These are phyloP conservation scores for Aleurites moluccanus DNA, from an alignment of 441 rosid genomes.

Conservation along the genomic window DNA sequence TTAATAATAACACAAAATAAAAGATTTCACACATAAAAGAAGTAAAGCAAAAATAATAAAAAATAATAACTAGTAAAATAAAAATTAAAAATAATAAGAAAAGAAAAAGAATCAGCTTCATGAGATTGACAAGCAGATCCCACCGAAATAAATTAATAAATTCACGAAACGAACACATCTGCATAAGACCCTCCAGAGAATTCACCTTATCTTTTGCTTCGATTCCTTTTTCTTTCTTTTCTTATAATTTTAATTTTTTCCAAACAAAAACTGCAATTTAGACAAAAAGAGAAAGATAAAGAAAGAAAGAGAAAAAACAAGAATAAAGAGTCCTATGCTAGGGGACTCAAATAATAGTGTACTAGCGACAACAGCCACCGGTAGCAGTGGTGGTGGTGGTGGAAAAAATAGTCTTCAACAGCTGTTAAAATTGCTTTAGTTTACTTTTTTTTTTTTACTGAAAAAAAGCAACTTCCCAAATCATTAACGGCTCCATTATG, in stretches of 20 bases:
- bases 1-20: conserved; percentile 1
- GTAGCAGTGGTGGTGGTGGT: conserved; percentile 12
- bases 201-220: conserved; percentile 37
- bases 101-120: conserved; percentile 40
- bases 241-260: background rate
- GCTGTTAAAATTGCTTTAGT: too few relatives aligned
- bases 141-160: conserved; percentile 40
- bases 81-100: too few relatives aligned
- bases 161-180: conserved; percentile 39
- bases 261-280: conserved; percentile 29
- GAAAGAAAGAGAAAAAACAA: conserved; percentile 1
- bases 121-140: conserved; percentile 80
- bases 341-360: conserved; percentile 29
- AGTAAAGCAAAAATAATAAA: conserved; percentile 7
- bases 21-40: conserved; percentile 52
- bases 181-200: conserved; percentile 48
- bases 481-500: too few relatives aligned
- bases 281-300: conserved; percentile 7
- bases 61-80: background rate
- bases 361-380: conserved; percentile 31
- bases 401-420: background rate
- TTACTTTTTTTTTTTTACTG: too few relatives aligned
- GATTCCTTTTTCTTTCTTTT: background rate
- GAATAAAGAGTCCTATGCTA: conserved; percentile 29
- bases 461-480: too few relatives aligned